Percentiles rank a stretch among this genome's conserved stretches.
Conservation (phyloP, 805 yeast species). For the Kockiozyma suomiensis region DNA sequence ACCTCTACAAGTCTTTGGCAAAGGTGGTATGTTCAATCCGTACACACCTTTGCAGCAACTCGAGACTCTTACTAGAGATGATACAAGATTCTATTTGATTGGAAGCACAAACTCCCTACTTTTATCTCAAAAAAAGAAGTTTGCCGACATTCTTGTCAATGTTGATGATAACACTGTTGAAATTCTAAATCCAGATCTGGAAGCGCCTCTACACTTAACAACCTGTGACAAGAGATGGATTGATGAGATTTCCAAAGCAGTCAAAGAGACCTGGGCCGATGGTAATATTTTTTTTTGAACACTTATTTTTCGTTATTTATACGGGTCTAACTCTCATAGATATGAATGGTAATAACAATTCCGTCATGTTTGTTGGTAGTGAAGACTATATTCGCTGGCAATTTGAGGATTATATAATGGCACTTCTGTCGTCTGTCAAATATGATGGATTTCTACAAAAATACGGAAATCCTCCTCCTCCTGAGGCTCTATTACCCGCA, state of each 20-base stretch:
- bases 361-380: constrained; percentile 62
- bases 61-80: constrained; percentile 62
- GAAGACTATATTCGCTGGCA: constrained; percentile 87
- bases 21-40: constrained; percentile 87
- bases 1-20: constrained; percentile 82
- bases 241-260: constrained; percentile 56
- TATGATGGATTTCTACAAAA: constrained; percentile 58
- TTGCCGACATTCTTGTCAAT: constrained; percentile 73
- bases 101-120: constrained; percentile 89
- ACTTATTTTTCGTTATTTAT: too few species aligned
- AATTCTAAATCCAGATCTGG: constrained; percentile 49
- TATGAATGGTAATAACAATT: constrained; percentile 47
- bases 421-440: constrained; percentile 72
- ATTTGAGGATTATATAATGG: constrained; percentile 86
- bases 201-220: constrained; percentile 51
- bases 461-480: constrained; percentile 46
- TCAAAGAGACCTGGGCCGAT: constrained; percentile 49
- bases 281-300: constrained; percentile 3
- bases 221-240: constrained; percentile 77
- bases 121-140: constrained; percentile 59
- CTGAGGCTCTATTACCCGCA: constrained; percentile 39
- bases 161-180: constrained; percentile 48
- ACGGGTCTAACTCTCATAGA: too few species aligned
- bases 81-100: constrained; percentile 65
- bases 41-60: constrained; percentile 93